Evolutionary conservation across 805 yeast genomes (phyloP), one percentile per base, ranked within the genome.

Genomic region (Ascoidea rubescens): DNA sequence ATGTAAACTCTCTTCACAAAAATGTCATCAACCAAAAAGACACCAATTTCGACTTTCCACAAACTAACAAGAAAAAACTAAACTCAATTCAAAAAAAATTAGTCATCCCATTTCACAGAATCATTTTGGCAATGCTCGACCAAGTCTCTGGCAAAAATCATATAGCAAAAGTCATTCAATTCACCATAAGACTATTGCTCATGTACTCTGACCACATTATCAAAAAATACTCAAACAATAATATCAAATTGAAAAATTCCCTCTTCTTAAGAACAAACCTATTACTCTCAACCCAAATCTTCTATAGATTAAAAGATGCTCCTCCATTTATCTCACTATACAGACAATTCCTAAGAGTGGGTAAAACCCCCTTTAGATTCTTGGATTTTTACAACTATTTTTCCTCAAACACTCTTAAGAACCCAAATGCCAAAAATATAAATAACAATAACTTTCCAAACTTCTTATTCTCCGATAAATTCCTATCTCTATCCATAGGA

Each of bases 71-170:
- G 16, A 21, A 33, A 14, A 14, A 16, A 16, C 48, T 10, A 46
- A 46, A 48, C 5, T 31, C 45, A 10, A 32, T 45, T 7, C 49
- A 32, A 21, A 14, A 17, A 37, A 21, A 21, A 8, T 47, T 47
- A 2, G 47, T 21, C n/a, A 53, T 47, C 46, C 44, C 56, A 50
- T 51, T 54, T 8, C 52, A 54, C 12, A 49, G 55, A 45, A 51
- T 55, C 17, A 54, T 51, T 5, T 48, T 55, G n/a, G 51, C 28
- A 21, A 21, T 55, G 54, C 46, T 55, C 5, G 49, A 56, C 17
- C 52, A 50, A 31, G 49, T 55, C 10, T 33, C 58, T n/a, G 58
- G 58, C 5, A 55, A 55, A 33, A 55, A 55, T 31, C 45, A 50
- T 45, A 14, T 55, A 7, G 56, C 52, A 7, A 55, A 55, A 45